Conservation (phyloP, 495 filamentous ascomycete genomes). For the Hypoxylon fuscum region DNA sequence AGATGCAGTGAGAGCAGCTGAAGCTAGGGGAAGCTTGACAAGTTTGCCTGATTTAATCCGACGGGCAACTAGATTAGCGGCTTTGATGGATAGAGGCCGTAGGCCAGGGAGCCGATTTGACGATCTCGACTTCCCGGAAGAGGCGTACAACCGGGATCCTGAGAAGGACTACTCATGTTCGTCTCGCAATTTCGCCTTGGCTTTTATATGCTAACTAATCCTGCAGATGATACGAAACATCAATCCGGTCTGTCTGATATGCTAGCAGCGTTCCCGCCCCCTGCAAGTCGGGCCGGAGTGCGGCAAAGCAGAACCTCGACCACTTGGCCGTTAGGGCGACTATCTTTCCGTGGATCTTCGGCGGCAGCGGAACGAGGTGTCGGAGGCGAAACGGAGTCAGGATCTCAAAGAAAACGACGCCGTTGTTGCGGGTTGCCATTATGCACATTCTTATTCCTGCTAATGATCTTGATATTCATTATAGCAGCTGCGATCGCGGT, state of each 20-base stretch:
- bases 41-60: constrained; percentile 91
- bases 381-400: constrained; percentile 28
- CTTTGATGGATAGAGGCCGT: constrained; percentile 85
- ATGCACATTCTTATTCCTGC: constrained; percentile 77
- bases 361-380: constrained; percentile 13
- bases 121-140: constrained; percentile 56
- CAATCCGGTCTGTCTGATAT: constrained; percentile 83
- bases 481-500: constrained; percentile 88
- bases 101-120: constrained; percentile 77
- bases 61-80: constrained; percentile 84
- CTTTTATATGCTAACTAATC: constrained; percentile 44
- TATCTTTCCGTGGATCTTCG: constrained; percentile 37
- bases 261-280: constrained; percentile 89
- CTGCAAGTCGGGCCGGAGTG: constrained; percentile 63
- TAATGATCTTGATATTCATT: constrained; percentile 74
- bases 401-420: constrained; percentile 39
- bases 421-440: constrained; percentile 81
- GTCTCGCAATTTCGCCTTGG: constrained; percentile 13
- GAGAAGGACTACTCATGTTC: constrained; percentile 54
- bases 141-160: constrained; percentile 40
- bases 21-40: constrained; percentile 85
- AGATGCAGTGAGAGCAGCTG: constrained; percentile 78
- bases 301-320: constrained; percentile 48
- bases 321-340: constrained; percentile 56
- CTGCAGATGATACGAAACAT: constrained; percentile 52